These are phyloP conservation scores for Prunus dulcis DNA, from an alignment of 306 rosid genomes.

Conservation along the genomic window DNA sequence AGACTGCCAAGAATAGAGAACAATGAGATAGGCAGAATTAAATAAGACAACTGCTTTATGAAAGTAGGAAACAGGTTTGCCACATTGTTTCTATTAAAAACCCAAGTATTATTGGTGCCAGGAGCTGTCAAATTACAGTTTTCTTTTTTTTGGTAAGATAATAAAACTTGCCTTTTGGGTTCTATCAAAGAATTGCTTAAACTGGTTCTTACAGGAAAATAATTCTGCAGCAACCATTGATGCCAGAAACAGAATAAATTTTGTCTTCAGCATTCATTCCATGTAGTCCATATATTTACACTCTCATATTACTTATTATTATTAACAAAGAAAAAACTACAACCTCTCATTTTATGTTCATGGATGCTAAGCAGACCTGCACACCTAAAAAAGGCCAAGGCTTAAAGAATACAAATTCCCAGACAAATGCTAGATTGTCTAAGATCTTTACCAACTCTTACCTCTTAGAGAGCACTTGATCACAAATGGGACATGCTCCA, in stretches of 20 bases:
- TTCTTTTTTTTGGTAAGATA: not conserved
- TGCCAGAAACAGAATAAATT: conserved; percentile 6
- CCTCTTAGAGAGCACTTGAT: conserved; percentile 99
- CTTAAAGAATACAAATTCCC: conserved; percentile 7
- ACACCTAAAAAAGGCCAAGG: not conserved
- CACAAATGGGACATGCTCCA: conserved; percentile 94
- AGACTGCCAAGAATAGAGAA: conserved; percentile 59
- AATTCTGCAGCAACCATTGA: conserved; percentile 7
- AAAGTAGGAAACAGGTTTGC: conserved; percentile 11
- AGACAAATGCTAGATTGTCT: not conserved
- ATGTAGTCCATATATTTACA: not conserved
- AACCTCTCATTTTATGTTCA: conserved; percentile 9
- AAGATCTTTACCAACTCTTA: conserved; percentile 19
- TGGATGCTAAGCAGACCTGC: not conserved
- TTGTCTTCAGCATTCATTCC: not conserved
- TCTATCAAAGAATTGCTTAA: conserved; percentile 1
- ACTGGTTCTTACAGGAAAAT: not conserved
- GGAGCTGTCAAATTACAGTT: conserved; percentile 13
- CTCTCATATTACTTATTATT: not conserved
- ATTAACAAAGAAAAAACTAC: not conserved
- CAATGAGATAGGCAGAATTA: conserved; percentile 10
- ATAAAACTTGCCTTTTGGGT: not conserved
- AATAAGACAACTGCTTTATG: conserved; percentile 2
- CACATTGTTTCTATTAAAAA: conserved; percentile 12
- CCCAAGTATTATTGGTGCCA: conserved; percentile 10